Evolutionary conservation across 1,139 yeast species (phyloP).

Genomic region (Scheffersomyces stambukii): DNA sequence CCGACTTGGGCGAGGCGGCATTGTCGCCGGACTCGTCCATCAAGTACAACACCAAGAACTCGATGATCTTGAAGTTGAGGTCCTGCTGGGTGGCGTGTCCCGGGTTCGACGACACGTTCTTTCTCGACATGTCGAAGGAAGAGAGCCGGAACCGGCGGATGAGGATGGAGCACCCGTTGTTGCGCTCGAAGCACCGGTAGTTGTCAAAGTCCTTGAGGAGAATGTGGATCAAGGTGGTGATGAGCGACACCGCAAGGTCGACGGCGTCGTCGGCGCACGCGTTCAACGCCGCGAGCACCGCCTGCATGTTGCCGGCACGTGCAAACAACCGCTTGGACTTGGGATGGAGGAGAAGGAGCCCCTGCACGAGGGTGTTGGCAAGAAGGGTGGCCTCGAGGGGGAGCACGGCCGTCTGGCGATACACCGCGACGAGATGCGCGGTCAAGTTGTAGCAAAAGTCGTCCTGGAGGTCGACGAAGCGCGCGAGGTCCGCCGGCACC

Average conservation of each 20-base stretch:
- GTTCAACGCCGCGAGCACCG: slow-evolving; percentile 24
- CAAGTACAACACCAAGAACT: slow-evolving; percentile 67
- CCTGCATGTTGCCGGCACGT: slow-evolving; percentile 26
- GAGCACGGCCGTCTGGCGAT: slow-evolving; percentile 11
- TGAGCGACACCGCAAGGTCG: slow-evolving; percentile 36
- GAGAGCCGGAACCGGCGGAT: slow-evolving; percentile 36
- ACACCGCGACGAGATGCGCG: slow-evolving; percentile 26
- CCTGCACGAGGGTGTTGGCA: slow-evolving; percentile 52
- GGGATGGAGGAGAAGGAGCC: slow-evolving; percentile 59
- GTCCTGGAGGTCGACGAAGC: slow-evolving; percentile 49
- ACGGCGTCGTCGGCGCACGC: slow-evolving; percentile 11
- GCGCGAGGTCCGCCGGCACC: slow-evolving; percentile 19
- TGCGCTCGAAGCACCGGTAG: slow-evolving; percentile 56
- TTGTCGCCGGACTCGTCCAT: slow-evolving; percentile 51
- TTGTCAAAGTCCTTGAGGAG: slow-evolving; percentile 55
- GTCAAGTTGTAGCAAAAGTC: slow-evolving; percentile 47
- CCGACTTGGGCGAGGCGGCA: slow-evolving; percentile 21
- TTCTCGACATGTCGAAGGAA: slow-evolving; percentile 10
- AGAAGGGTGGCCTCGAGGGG: slow-evolving; percentile 13
- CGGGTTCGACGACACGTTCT: slow-evolving; percentile 7
- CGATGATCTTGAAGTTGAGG: slow-evolving; percentile 59
- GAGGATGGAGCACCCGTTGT: slow-evolving; percentile 54
- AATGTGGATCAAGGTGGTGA: slow-evolving; percentile 58
- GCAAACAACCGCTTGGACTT: slow-evolving; percentile 48
- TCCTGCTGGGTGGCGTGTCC: slow-evolving; percentile 27